Conservation (phyloP, 1,139 yeast genomes). For the Kluyveromyces sp. region DNA sequence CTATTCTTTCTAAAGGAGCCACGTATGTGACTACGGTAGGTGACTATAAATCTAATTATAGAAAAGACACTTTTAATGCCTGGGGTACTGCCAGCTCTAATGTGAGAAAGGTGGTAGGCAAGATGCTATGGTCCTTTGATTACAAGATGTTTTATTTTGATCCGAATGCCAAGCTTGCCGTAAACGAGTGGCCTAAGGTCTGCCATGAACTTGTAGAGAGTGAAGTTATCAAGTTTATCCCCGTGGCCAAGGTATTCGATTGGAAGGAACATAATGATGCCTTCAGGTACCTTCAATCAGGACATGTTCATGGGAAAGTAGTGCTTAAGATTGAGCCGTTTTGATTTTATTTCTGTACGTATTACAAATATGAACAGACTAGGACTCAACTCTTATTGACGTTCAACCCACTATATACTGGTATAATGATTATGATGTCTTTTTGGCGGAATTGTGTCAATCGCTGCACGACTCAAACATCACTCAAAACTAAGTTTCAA, state of each 20-base stretch:
- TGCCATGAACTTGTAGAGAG: conserved; percentile 39
- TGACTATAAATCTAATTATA: conserved; percentile 38
- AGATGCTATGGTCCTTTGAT: conserved; percentile 31
- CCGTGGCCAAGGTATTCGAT: conserved; percentile 47
- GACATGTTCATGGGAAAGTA: conserved; percentile 62
- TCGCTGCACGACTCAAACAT: no score
- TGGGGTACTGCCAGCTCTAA: conserved; percentile 36
- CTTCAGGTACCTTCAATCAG: conserved; percentile 40
- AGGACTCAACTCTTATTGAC: no score
- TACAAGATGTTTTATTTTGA: conserved; percentile 34
- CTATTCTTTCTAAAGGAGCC: conserved; percentile 37
- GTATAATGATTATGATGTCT: neutral
- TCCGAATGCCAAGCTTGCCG: conserved; percentile 25
- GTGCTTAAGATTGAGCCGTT: conserved; percentile 39
- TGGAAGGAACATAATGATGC: conserved; percentile 52
- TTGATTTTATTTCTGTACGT: conserved; percentile 12
- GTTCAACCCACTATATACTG: neutral
- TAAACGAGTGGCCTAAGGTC: conserved; percentile 31
- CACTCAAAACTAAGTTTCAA: no score
- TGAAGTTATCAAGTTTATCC: conserved; percentile 36
- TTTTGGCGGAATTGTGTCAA: no score
- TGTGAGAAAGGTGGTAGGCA: conserved; percentile 35
- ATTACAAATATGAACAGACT: neutral
- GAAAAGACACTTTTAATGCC: conserved; percentile 31
- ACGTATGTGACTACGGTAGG: conserved; percentile 51